Conservation (phyloP, 495 filamentous ascomycete species). For the Xylaria intraflava region DNA sequence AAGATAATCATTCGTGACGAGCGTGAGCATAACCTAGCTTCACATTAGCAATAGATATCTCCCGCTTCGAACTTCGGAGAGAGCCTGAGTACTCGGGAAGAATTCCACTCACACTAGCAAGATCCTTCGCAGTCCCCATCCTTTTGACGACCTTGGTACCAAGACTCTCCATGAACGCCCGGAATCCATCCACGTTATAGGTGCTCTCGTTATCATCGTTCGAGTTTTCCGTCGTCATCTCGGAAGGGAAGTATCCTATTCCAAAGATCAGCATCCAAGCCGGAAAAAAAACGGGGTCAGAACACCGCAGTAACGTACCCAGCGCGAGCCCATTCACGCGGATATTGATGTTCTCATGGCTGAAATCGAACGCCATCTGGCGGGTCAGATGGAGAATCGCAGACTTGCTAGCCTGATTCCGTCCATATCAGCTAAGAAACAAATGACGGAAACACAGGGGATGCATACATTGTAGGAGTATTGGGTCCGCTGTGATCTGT, state of each 20-base stretch:
- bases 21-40: conserved; percentile 14
- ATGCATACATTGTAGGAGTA: conserved; percentile 57
- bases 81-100: too few species aligned
- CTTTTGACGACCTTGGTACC: conserved; percentile 17
- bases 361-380: conserved; percentile 36
- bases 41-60: neutral
- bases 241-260: conserved; percentile 55
- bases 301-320: neutral
- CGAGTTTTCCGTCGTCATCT: conserved; percentile 51
- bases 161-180: conserved; percentile 9
- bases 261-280: neutral
- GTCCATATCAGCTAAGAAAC: neutral
- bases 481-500: conserved; percentile 56
- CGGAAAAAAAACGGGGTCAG: neutral
- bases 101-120: conserved; percentile 19
- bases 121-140: conserved; percentile 20
- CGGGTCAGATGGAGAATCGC: conserved; percentile 66
- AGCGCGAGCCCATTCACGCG: conserved; percentile 67
- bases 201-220: conserved; percentile 48
- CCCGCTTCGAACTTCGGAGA: too few species aligned
- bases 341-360: conserved; percentile 43
- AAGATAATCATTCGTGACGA: conserved; percentile 23
- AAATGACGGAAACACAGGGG: neutral
- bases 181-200: neutral
- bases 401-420: conserved; percentile 53